These are phyloP conservation scores for Nemania serpens DNA, from an alignment of 2,329 filamentous ascomycete genomes.

Conservation along the genomic window DNA sequence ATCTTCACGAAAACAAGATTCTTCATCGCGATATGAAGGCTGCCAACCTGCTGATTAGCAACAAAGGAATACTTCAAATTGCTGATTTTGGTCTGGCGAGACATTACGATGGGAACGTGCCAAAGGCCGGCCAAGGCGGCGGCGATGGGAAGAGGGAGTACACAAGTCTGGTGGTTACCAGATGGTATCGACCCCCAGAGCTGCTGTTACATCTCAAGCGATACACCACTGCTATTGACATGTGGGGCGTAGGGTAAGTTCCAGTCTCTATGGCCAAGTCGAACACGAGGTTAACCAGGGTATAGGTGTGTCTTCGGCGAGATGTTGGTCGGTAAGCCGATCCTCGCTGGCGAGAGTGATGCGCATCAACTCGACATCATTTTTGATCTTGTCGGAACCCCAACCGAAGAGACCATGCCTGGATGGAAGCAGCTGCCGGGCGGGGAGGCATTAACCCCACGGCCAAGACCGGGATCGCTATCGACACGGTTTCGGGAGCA, in stretches of 20 bases:
- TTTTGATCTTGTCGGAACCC: constrained; percentile 88
- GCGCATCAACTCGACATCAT: constrained; percentile 89
- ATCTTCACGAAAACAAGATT: constrained; percentile 88
- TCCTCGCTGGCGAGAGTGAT: constrained; percentile 88
- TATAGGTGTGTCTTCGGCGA: constrained; percentile 93
- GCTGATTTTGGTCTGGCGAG: constrained; percentile 95
- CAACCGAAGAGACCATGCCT: constrained; percentile 90
- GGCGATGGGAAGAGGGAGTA: constrained; percentile 89
- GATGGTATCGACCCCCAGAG: constrained; percentile 97
- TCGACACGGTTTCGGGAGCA: constrained; percentile 75
- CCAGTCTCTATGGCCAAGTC: neutral
- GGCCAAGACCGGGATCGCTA: constrained; percentile 67
- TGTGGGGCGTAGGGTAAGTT: constrained; percentile 93
- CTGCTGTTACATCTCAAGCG: constrained; percentile 82
- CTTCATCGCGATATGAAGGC: constrained; percentile 99
- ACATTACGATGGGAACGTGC: constrained; percentile 85
- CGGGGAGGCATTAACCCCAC: constrained; percentile 73
- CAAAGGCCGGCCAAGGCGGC: constrained; percentile 75
- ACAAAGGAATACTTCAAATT: constrained; percentile 90
- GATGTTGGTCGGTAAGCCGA: constrained; percentile 93
- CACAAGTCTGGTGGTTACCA: constrained; percentile 92
- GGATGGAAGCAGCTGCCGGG: constrained; percentile 84
- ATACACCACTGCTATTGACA: constrained; percentile 97
- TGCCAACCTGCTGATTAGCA: constrained; percentile 95
- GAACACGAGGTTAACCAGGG: constrained; percentile 30